A percentile compares a stretch with the other conserved stretches of the same genome.
phyloP scores from a whole-genome alignment of 495 filamentous ascomycete genomes.

The Xylaria nigripes region DNA sequence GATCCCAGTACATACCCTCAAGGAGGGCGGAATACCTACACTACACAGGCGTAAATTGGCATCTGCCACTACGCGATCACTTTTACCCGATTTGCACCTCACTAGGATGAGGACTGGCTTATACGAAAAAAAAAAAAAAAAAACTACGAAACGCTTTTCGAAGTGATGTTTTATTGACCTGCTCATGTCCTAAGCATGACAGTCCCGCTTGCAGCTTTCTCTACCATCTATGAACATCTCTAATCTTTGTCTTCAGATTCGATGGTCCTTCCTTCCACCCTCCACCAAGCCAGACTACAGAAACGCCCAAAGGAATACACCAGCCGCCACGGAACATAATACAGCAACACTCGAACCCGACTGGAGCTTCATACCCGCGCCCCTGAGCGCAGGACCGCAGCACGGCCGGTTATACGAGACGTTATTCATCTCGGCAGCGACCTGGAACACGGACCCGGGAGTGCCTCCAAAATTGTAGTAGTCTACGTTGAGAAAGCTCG shows the following conservation, averaged over 20 bases:
- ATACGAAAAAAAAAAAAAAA: too few relatives aligned
- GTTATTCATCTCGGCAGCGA: constrained; percentile 77
- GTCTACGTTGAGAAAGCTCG: constrained; percentile 85
- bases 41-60: too few relatives aligned
- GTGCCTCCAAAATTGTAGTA: constrained; percentile 68
- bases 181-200: neutral
- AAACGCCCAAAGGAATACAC: neutral
- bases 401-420: constrained; percentile 70
- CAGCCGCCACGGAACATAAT: neutral
- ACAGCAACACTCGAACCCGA: neutral
- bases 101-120: too few relatives aligned
- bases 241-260: neutral
- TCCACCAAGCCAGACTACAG: neutral
- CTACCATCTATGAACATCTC: neutral
- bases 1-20: too few relatives aligned
- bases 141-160: too few relatives aligned
- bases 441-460: constrained; percentile 79
- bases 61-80: too few relatives aligned
- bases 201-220: neutral
- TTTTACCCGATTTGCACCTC: too few relatives aligned
- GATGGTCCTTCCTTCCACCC: too few relatives aligned
- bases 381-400: constrained; percentile 46
- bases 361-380: neutral
- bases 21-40: too few relatives aligned
- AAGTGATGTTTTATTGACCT: too few relatives aligned